Evolutionary conservation across 2,329 filamentous ascomycete species (phyloP), one percentile per base, ranked within the genome.

Genomic region (Cytospora leucostoma): DNA sequence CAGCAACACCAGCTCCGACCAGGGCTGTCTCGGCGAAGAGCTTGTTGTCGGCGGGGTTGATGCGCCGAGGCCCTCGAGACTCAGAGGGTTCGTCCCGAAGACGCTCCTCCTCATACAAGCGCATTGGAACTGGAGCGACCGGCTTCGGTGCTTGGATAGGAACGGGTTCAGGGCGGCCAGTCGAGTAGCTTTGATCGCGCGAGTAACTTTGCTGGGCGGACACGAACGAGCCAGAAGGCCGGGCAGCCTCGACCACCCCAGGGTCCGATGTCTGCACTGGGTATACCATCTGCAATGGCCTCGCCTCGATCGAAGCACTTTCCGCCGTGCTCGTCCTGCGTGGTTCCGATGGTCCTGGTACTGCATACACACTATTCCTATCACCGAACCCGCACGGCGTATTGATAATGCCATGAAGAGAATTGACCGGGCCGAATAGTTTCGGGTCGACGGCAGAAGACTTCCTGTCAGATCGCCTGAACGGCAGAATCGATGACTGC

Each of bases 121-220:
- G 84, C 66, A 84, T 84, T 44, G 88, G 88, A 3, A 96, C 86
- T 0, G 91, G 91, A 2, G 84, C 81, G 64, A 91, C 84, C 2
- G 93, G 93, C 69, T 93, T 89, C 2, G 93, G 93, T 70, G 96
- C 92, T 73, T 95, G 90, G n/a, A 97, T 80, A 12, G 88, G 87
- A 37, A 92, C 82, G 0, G 85, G 80, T 7, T 79, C 85, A 6
- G 88, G 84, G 50, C 84, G 81, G 17, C 75, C 72, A 27, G 59
- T 37, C n/a, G 55, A 54, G 54, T 55, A 51, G 8, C 21, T 47
- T 5, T 79, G 76, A 61, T 76, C 74, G 44, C 73, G 74, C 55
- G 74, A 65, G 49, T 19, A 49, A 19, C 52, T 52, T 38, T 50
- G 57, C 53, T 68, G 67, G 8, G 66, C 74, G 17, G 79, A 79